Base-by-base conservation (phyloP, 1,284 basidiomycete species). In the Xerocomus nothofagi region DNA sequence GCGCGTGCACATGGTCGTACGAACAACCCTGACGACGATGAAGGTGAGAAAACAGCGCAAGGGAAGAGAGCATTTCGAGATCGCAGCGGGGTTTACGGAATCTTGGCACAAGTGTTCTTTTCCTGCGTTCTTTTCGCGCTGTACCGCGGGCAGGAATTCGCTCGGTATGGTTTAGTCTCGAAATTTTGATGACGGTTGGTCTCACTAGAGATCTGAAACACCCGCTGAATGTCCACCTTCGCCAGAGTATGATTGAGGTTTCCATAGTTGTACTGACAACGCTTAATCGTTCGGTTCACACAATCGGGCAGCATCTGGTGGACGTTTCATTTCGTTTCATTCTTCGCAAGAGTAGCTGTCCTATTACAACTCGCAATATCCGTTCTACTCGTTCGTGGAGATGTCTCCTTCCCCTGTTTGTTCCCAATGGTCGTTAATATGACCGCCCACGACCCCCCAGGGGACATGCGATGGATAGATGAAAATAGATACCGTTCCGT, bases 401-500 rank as follows among this genome's bases (percentile, higher is more conserved):
- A 52, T 38, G 50, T 56, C 45, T 51, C 43, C 51, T 45, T 51
- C 39, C 44, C 39, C 49, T 38, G 32, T 50, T 45, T 47, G 15
- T 44, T 55, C 32, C 51, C 42, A 37, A 40, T 49, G 51, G 40
- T 41, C 57, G 21, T 42, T 18, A 38, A 38, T 33, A 7, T 43
- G 49, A 57, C 57, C 48, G 47, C 47, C 34, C 47, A 44, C 46
- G 44, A 24, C 65, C 64, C 61, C 27, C 66, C 66, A 24, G 66
- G 66, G 57, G 66, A 58, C 31, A 12, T 50, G 32, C 14, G 41
- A 34, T 42, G 6, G 53, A 60, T 67, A 56, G 54, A 54, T 68
- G 63, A 65, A 52, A 63, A 67, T 68, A 63, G 51, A 68, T 68
- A 68, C 27, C 54, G 51, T 60, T 56, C 51, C 59, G 26, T 55